Percentiles rank a stretch among this genome's conserved stretches.
Conservation (phyloP, 148 eudicot species). For the Rhododendron vialii region DNA sequence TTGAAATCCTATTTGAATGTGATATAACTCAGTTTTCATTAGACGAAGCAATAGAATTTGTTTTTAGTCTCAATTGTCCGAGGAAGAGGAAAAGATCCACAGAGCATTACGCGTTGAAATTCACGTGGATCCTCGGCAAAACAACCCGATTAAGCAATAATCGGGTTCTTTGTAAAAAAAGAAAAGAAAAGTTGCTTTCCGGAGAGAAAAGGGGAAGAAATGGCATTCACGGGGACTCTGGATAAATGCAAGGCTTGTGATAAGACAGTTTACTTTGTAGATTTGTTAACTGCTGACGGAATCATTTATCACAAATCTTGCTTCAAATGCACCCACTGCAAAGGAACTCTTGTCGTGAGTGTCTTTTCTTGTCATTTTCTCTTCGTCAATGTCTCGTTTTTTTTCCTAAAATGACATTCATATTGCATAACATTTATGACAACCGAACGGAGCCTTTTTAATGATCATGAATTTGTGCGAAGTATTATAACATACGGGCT, state of each 20-base stretch:
- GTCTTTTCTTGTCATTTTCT: background rate
- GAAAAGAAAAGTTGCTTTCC: background rate
- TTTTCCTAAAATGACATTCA: background rate
- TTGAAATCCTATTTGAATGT: constrained; percentile 13
- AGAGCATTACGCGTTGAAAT: background rate
- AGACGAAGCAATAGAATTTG: constrained; percentile 17
- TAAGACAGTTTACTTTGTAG: constrained; percentile 86
- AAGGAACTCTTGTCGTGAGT: constrained; percentile 84
- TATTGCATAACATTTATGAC: background rate
- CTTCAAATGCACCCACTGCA: constrained; percentile 95
- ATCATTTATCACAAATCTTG: constrained; percentile 79
- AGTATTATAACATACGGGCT: too few relatives aligned
- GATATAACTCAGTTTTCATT: constrained; percentile 9
- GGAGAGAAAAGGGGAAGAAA: constrained; percentile 13
- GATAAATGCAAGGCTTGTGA: constrained; percentile 99
- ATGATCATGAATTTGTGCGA: too few relatives aligned
- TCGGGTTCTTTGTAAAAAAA: background rate
- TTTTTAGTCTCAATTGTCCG: constrained; percentile 15
- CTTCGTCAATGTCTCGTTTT: background rate
- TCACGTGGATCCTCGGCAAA: background rate
- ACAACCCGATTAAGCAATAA: background rate
- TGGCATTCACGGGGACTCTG: constrained; percentile 94
- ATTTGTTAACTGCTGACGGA: constrained; percentile 90
- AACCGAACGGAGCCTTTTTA: background rate
- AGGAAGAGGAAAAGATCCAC: constrained; percentile 4